Base-by-base conservation (phyloP, 352 stramenopile species). In the Globisporangium polare region DNA sequence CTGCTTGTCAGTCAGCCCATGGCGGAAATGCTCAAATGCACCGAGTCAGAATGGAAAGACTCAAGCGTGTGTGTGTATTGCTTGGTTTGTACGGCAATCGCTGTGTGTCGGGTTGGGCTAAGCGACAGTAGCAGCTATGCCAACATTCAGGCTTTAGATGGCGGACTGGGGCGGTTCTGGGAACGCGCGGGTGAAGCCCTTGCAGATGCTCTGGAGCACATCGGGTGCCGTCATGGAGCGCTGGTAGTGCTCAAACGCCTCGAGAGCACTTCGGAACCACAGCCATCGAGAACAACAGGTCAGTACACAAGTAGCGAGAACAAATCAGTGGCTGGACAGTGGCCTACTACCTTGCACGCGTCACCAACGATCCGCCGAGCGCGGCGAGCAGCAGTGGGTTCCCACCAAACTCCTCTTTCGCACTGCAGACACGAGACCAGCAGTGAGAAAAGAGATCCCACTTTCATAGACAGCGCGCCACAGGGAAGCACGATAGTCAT, bases 221-320 rank as follows among this genome's bases (percentile, higher is more conserved):
- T 97, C 89, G 0, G 89, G 87, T 0, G 89, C 78, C 7, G 88
- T 96, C 82, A 94, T 97, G 18, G 82, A 79, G 18, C 89, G 85
- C 20, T 75, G 58, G 53, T 95, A 78, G 51, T 65, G 35, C 7
- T 68, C 62, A 65, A 96, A 97, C n/a, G 89, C 88, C 53, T 86
- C 60, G 17, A 65, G 53, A 1, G 78, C 69, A 39, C 86, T 90
- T 26, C 49, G 26, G 18, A 54, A 54, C 18, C 26, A 26, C n/a
- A n/a, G n/a, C n/a, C n/a, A n/a, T n/a, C n/a, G n/a, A n/a, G n/a
- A 41, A 57, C 5, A 26, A 13, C 13, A n/a, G 51, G 6, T 17
- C 35, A 57, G 20, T 9, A 35, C 5, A 10, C 17, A 22, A 24
- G n/a, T 47, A 6, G 4, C 22, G 12, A 24, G 24, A 1, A 13